phyloP scores from a whole-genome alignment of 1,284 basidiomycete genomes.

The Amylostereum areolatum region DNA sequence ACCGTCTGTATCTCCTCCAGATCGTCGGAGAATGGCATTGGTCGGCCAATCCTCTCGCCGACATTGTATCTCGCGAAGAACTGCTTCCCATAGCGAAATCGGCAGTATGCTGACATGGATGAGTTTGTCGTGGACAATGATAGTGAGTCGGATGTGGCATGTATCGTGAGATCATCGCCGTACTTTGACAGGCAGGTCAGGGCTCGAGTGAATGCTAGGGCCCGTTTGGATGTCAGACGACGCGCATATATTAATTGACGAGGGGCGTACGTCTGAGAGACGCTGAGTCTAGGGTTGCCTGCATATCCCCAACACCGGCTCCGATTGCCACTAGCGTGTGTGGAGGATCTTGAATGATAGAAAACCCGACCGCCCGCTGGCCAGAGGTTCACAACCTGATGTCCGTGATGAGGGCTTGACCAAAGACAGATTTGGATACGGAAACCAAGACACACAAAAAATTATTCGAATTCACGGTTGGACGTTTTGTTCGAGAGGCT shows the following conservation, averaged over 20 bases:
- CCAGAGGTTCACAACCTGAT: too few relatives aligned
- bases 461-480: too few relatives aligned
- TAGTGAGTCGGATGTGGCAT: conserved; percentile 53
- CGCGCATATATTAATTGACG: conserved; percentile 2
- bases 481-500: too few relatives aligned
- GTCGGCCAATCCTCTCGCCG: conserved; percentile 13
- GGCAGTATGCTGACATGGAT: conserved; percentile 72
- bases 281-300: conserved; percentile 38
- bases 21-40: conserved; percentile 10
- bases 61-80: conserved; percentile 68
- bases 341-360: not conserved
- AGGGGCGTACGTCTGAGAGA: conserved; percentile 40
- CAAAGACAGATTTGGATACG: too few relatives aligned
- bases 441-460: too few relatives aligned
- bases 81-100: conserved; percentile 61
- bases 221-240: conserved; percentile 13
- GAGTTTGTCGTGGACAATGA: conserved; percentile 69
- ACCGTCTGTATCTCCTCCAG: conserved; percentile 18
- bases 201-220: conserved; percentile 65
- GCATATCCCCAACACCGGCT: conserved; percentile 26
- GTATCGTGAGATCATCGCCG: conserved; percentile 69
- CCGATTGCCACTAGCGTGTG: not conserved
- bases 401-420: too few relatives aligned
- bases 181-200: conserved; percentile 72
- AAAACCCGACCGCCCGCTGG: not conserved